Evolutionary conservation across 1,139 yeast genomes (phyloP), one percentile per base, ranked within the genome.

Genomic region (Debaryomyces robertsiae): DNA sequence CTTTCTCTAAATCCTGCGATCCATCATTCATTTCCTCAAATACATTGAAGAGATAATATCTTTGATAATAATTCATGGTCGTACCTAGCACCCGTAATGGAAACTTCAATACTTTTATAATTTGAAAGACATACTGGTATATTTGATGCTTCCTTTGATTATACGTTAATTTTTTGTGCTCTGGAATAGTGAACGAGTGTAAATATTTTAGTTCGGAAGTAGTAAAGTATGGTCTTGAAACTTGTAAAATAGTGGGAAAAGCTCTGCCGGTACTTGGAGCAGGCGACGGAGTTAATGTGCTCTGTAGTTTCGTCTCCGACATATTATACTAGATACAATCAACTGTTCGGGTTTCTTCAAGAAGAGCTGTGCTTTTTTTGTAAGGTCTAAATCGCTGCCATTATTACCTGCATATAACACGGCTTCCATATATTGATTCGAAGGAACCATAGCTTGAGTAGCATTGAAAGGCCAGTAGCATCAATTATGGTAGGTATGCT

Each of bases 21-120:
- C 51, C 56, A 37, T 53, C 60, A 10, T 49, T 49, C 32, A 46
- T 49, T 25, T 63, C 69, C 38, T 77, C 81, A 52, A 82, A 83
- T 47, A 64, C 63, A 55, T 83, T 82, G 60, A 81, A 81, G 16
- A 87, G 67, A 54, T 78, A 85, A 57, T 73, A 87, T 43, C 90
- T 66, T 51, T 85, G 94, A 57, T 81, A 87, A 50, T 81, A 81
- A 49, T 81, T 78, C 79, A 84, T 81, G 3, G 90, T 73, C 5
- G 85, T 76, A 47, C 81, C 84, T 36, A 85, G 57, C 2, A 85
- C 82, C 40, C 84, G 68, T 19, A 84, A 63, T 0, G 95, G 95
- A 45, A 84, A 77, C 56, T 80, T 81, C 54, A 84, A 59, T 4
- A 66, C 61, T 30, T 72, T 70, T 27, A 81, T 71, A 4, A 83